Conservation (phyloP, 306 rosid genomes). For the Vicia villosa region DNA sequence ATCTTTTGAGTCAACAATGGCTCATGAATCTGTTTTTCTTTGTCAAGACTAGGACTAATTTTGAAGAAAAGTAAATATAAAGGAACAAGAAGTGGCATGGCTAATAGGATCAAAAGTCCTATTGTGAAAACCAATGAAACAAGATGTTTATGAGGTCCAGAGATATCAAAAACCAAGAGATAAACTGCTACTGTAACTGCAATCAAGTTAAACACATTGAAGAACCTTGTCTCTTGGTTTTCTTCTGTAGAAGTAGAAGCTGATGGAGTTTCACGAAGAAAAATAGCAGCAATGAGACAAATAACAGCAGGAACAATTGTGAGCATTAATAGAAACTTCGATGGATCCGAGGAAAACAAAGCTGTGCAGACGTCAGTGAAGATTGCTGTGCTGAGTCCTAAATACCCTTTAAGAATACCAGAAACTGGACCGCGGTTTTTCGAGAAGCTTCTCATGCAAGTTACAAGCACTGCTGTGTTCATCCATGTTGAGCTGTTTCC, state of each 20-base stretch:
- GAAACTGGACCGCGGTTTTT: conserved; percentile 52
- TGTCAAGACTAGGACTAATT: conserved; percentile 19
- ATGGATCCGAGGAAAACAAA: conserved; percentile 44
- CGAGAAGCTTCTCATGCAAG: conserved; percentile 49
- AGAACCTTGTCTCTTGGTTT: conserved; percentile 27
- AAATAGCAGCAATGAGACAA: conserved; percentile 35
- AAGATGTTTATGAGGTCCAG: conserved; percentile 37
- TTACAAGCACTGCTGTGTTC: conserved; percentile 56
- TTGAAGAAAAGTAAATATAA: conserved; percentile 13
- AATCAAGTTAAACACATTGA: conserved; percentile 32
- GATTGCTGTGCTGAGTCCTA: conserved; percentile 52
- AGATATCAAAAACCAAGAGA: conserved; percentile 45
- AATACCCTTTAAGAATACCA: conserved; percentile 51
- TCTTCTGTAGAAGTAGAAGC: conserved; percentile 37
- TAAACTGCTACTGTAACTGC: conserved; percentile 44
- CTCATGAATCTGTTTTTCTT: conserved; percentile 32
- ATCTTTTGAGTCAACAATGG: conserved; percentile 30
- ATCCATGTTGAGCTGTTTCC: conserved; percentile 58
- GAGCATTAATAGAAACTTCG: conserved; percentile 48
- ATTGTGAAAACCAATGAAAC: conserved; percentile 40
- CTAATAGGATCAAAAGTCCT: conserved; percentile 41
- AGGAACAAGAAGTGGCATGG: conserved; percentile 53
- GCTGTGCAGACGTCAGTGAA: conserved; percentile 51
- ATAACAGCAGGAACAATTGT: conserved; percentile 44
- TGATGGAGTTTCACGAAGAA: conserved; percentile 39